Percentiles rank a stretch among this genome's conserved stretches.
These are phyloP conservation scores for Circinella umbellata DNA, from an alignment of 371 early-diverging fungal genomes.

Conservation along the genomic window DNA sequence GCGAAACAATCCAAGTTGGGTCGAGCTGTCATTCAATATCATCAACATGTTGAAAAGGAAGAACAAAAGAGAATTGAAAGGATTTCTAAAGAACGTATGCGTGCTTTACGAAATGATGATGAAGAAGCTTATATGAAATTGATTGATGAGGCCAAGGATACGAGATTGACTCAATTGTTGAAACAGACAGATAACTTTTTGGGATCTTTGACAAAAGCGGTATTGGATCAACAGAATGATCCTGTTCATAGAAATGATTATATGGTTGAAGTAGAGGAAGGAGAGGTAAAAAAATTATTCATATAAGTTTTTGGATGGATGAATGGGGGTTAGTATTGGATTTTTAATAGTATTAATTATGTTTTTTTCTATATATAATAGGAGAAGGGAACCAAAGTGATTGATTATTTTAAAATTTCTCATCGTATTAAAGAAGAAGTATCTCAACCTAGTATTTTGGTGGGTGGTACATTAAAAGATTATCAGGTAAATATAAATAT, in stretches of 20 bases:
- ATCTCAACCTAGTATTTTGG: constrained; percentile 80
- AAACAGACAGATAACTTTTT: constrained; percentile 90
- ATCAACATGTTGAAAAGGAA: constrained; percentile 87
- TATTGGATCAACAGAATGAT: constrained; percentile 76
- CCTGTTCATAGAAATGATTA: constrained; percentile 12
- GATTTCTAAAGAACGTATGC: constrained; percentile 91
- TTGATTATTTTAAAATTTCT: constrained; percentile 87
- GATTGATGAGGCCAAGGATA: constrained; percentile 94
- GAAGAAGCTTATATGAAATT: constrained; percentile 96
- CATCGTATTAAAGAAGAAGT: constrained; percentile 88
- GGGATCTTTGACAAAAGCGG: constrained; percentile 76
- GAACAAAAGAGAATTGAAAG: constrained; percentile 86
- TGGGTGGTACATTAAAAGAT: constrained; percentile 94
- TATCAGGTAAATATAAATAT: constrained; percentile 74
- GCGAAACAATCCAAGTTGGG: constrained; percentile 76
- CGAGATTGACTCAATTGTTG: constrained; percentile 89
- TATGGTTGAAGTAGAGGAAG: not conserved
- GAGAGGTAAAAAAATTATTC: not conserved
- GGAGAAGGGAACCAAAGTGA: constrained; percentile 31
- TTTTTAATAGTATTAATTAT: not conserved
- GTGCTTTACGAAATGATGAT: constrained; percentile 91
- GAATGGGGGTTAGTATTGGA: no score
- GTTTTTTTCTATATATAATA: not conserved
- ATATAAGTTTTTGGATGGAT: no score
- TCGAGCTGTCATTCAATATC: constrained; percentile 75